Base-by-base conservation (phyloP, 2,329 filamentous ascomycete genomes). In the Beauveria bassiana region DNA sequence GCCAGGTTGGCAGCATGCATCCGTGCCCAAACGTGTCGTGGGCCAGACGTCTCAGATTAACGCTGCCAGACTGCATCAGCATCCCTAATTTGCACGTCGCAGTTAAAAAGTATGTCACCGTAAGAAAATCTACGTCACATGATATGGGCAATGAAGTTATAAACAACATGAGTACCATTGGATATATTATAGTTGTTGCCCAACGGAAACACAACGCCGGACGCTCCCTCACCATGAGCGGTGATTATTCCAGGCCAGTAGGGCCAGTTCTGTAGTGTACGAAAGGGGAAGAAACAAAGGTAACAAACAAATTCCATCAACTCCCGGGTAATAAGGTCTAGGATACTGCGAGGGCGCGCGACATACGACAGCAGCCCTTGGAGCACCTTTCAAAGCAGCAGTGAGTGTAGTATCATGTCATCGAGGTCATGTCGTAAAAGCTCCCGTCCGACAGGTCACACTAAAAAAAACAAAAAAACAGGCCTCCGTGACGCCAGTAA, bases 221-320 rank as follows among this genome's bases (percentile, higher is more conserved):
- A 51, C 42, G 47, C 49, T 52, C 49, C 49, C 45, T 46, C 49
- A 53, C 40, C 42, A 7, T 18, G 40, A 60, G 49, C 16, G 42
- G 58, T 60, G 40, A 60, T 60, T 53, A 60, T 46, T 52, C 58
- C 58, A 24, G 58, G 58, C 49, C 47, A 34, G 28, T 10, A 46
- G 8, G 58, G 40, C 58, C 58, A 60, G 58, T 60, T 60, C 58
- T 53, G 58, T 60, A 53, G 49, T 46, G 47, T 59, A 57, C 12
- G 12, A 38, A 60, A 46, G 26, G 22, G 26, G 18, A n/a, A 26
- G 5, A 14, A 52, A 43, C 28, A 45, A 53, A 53, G 24, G 18
- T 24, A 60, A 60, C 40, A 60, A n/a, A 31, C n/a, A 47, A 14
- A 34, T 47, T 53, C 49, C 49, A 28, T 60, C 40, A 60, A 60